Evolutionary conservation across 2,329 filamentous ascomycete species (phyloP).

Genomic region (Pseudogymnoascus sp.): DNA sequence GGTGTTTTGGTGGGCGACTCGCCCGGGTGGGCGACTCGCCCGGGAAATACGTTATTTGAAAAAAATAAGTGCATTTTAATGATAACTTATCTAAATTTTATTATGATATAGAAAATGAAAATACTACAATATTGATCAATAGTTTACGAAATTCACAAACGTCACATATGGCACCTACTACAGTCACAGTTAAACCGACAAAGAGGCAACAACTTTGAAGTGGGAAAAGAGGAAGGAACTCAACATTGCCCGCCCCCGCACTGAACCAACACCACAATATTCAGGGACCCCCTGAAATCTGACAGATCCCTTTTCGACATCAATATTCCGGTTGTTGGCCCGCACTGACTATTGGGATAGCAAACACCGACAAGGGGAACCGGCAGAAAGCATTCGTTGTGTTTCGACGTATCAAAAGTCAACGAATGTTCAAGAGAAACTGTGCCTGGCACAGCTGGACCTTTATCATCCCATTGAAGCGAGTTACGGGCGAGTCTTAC

Average conservation of each 20-base stretch:
- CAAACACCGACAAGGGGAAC: neutral
- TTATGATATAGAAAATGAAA: no score
- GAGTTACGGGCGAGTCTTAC: neutral
- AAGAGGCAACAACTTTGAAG: neutral
- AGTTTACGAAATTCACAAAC: no score
- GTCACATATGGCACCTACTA: no score
- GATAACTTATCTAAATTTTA: no score
- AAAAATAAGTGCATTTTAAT: no score
- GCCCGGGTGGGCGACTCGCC: no score
- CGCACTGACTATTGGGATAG: neutral
- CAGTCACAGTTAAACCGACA: neutral
- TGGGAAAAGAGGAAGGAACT: neutral
- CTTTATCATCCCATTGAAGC: slow-evolving; percentile 3
- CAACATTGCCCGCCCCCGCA: no score
- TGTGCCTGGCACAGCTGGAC: neutral
- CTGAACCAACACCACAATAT: neutral
- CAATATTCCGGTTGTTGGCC: neutral
- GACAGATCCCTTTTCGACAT: neutral
- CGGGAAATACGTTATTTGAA: no score
- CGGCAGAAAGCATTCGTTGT: neutral
- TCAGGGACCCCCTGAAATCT: neutral
- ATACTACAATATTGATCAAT: no score
- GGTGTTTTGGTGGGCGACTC: neutral
- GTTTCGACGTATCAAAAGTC: neutral
- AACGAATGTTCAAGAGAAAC: neutral